phyloP scores from a whole-genome alignment of 2,329 filamentous ascomycete genomes.

The Clonostachys rosea region DNA sequence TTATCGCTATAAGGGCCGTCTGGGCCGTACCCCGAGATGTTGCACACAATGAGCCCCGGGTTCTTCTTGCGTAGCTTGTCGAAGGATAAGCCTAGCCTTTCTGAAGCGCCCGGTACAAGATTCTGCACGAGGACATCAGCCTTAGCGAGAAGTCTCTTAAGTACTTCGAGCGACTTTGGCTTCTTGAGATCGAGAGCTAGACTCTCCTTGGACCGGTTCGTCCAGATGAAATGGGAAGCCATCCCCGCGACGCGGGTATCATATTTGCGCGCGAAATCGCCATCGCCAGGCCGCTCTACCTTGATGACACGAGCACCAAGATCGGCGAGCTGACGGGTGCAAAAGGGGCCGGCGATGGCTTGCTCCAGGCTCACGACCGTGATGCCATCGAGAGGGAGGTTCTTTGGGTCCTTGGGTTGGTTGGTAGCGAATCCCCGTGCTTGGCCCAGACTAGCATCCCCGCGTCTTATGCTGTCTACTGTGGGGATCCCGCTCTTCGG shows the following conservation, averaged over 20 bases:
- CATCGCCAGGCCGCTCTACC: slow-evolving; percentile 42
- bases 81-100: slow-evolving; percentile 40
- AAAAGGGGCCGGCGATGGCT: slow-evolving; percentile 49
- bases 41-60: slow-evolving; percentile 42
- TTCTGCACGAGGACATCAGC: slow-evolving; percentile 51
- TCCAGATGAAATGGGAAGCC: slow-evolving; percentile 50
- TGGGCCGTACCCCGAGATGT: slow-evolving; percentile 47
- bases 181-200: slow-evolving; percentile 44
- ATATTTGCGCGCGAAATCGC: slow-evolving; percentile 48
- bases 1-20: slow-evolving; percentile 46
- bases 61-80: slow-evolving; percentile 32
- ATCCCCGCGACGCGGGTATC: slow-evolving; percentile 43
- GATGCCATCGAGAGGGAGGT: slow-evolving; percentile 27
- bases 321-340: slow-evolving; percentile 47
- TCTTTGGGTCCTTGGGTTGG: too few relatives aligned
- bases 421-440: too few relatives aligned
- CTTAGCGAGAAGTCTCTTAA: slow-evolving; percentile 33
- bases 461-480: too few relatives aligned
- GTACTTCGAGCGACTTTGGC: slow-evolving; percentile 28
- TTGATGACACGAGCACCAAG: slow-evolving; percentile 50
- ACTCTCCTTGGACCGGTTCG: slow-evolving; percentile 49
- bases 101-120: slow-evolving; percentile 42
- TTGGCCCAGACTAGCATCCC: too few relatives aligned
- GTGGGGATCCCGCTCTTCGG: too few relatives aligned
- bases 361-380: slow-evolving; percentile 49